phyloP scores from a whole-genome alignment of 2,329 filamentous ascomycete genomes.

The Setomelanomma holmii region DNA sequence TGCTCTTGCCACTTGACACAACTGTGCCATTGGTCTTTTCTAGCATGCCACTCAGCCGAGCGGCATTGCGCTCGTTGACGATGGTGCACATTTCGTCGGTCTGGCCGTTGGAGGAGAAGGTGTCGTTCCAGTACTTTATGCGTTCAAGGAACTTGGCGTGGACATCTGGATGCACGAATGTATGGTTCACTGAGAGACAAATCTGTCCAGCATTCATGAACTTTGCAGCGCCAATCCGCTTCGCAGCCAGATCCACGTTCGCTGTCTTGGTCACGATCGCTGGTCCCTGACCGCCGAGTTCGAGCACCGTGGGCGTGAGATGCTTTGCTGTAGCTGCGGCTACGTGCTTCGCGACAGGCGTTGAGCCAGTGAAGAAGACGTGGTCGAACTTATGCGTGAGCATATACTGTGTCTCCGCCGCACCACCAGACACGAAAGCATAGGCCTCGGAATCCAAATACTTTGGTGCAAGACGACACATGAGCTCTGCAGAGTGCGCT shows the following conservation, averaged over 20 bases:
- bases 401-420: slow-evolving; percentile 7
- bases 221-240: slow-evolving; percentile 48
- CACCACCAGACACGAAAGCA: slow-evolving; percentile 12
- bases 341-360: slow-evolving; percentile 1
- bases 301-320: slow-evolving; percentile 55
- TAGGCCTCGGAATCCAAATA: slow-evolving; percentile 54
- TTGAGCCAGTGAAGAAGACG: slow-evolving; percentile 5
- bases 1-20: background rate
- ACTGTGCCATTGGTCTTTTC: background rate
- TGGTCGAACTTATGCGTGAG: slow-evolving; percentile 2
- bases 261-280: slow-evolving; percentile 53
- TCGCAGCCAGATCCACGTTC: slow-evolving; percentile 53
- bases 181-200: slow-evolving; percentile 2
- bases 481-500: background rate
- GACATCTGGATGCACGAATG: slow-evolving; percentile 1
- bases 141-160: background rate
- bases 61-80: slow-evolving; percentile 3
- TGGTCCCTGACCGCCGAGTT: slow-evolving; percentile 57
- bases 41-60: background rate
- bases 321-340: slow-evolving; percentile 52
- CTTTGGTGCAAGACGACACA: slow-evolving; percentile 21
- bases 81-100: background rate
- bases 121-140: background rate
- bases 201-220: slow-evolving; percentile 29
- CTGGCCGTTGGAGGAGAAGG: background rate